Evolutionary conservation across 768 basidiomycete species (phyloP).

Genomic region (Phylloporus sp.): DNA sequence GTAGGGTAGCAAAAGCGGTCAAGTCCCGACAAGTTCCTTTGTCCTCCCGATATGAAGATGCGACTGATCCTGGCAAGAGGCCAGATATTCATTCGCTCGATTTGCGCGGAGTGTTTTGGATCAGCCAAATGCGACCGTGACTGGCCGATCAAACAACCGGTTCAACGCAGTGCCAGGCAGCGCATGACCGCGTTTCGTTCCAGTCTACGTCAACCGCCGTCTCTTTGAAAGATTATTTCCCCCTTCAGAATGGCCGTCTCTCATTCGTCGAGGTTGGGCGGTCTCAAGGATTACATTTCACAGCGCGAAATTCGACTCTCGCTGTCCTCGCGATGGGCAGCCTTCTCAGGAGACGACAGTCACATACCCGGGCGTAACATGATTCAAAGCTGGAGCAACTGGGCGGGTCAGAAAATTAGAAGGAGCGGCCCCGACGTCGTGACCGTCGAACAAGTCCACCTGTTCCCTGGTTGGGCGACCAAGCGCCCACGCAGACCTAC

Average conservation of each 20-base stretch:
- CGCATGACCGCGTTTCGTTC: slow-evolving; percentile 11
- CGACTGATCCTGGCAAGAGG: not conserved
- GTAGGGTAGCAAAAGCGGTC: slow-evolving; percentile 1
- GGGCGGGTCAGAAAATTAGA: slow-evolving; percentile 57
- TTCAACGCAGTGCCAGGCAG: not conserved
- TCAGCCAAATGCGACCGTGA: slow-evolving; percentile 1
- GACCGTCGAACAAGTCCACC: slow-evolving; percentile 43
- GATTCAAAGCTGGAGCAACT: slow-evolving; percentile 50
- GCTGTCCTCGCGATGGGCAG: slow-evolving; percentile 14
- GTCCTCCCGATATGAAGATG: not conserved
- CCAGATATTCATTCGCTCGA: too few relatives aligned
- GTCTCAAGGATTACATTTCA: slow-evolving; percentile 48
- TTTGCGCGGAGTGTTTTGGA: not conserved
- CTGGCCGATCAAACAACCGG: too few relatives aligned
- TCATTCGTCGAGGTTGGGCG: slow-evolving; percentile 30
- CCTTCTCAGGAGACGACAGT: slow-evolving; percentile 18
- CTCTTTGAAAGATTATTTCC: slow-evolving; percentile 5
- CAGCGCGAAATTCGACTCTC: slow-evolving; percentile 38
- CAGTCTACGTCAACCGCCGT: not conserved
- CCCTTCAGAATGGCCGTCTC: slow-evolving; percentile 24
- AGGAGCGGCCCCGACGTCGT: slow-evolving; percentile 21
- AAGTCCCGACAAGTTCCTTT: slow-evolving; percentile 1
- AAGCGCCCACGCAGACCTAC: slow-evolving; percentile 37
- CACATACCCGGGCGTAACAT: slow-evolving; percentile 19
- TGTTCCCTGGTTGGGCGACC: slow-evolving; percentile 84